Conservation (phyloP, 2,329 filamentous ascomycete species). For the Aspergillus alliaceus region DNA sequence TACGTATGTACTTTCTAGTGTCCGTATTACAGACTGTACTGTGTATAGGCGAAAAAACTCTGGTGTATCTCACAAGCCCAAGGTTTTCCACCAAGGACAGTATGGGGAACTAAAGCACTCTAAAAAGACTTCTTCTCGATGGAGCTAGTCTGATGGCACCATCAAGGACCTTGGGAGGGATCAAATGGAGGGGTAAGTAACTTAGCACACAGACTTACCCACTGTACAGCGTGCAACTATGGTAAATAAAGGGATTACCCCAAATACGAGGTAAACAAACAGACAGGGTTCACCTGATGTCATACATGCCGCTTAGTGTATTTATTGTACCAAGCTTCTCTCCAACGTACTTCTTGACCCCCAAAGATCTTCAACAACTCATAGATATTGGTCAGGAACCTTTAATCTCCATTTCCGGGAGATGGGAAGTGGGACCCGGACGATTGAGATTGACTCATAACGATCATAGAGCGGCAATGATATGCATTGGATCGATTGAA, state of each 20-base stretch:
- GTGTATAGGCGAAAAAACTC: not conserved
- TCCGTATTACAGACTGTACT: not conserved
- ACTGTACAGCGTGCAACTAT: not conserved
- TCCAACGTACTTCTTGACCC: not conserved
- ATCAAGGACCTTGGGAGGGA: no score
- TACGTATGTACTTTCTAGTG: not conserved
- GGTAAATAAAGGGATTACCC: not conserved
- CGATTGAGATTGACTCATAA: not conserved
- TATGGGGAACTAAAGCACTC: not conserved
- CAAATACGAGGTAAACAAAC: not conserved
- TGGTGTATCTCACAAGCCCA: not conserved
- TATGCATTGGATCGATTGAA: not conserved
- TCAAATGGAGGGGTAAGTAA: not conserved
- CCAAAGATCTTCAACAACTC: not conserved
- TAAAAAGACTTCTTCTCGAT: not conserved
- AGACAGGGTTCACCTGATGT: not conserved
- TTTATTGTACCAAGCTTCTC: not conserved
- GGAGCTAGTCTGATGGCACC: not conserved
- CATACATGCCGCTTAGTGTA: not conserved
- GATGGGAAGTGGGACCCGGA: constrained; percentile 6
- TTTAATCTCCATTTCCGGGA: constrained; percentile 3
- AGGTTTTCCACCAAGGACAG: not conserved
- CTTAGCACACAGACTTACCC: not conserved
- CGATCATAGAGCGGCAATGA: not conserved
- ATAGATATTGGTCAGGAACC: constrained; percentile 14